phyloP scores from a whole-genome alignment of 805 yeast species.

The Kuraishia piskuri region DNA sequence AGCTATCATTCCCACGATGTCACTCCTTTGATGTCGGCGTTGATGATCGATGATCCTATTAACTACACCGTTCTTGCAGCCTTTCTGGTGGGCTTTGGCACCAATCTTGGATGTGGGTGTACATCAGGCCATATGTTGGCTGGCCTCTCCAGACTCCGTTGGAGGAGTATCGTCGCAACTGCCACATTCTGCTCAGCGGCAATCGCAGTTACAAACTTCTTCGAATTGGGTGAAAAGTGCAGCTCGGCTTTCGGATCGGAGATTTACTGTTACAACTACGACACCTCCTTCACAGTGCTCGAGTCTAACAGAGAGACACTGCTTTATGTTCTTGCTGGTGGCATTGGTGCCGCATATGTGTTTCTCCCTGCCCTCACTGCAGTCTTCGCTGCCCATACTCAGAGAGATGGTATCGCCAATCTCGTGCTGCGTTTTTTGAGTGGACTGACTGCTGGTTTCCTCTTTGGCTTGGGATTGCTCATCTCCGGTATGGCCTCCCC shows the following conservation, averaged over 20 bases:
- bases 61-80: conserved; percentile 23
- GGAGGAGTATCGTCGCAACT: conserved; percentile 38
- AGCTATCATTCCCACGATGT: background rate
- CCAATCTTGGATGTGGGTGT: conserved; percentile 40
- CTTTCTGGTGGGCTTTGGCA: conserved; percentile 36
- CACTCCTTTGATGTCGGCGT: background rate
- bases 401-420: background rate
- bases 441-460: conserved; percentile 19
- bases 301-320: conserved; percentile 9
- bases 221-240: conserved; percentile 4
- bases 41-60: background rate
- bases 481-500: conserved; percentile 39
- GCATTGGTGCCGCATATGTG: conserved; percentile 13
- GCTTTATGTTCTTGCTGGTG: conserved; percentile 6
- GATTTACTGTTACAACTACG: conserved; percentile 12
- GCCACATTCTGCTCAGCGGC: conserved; percentile 27
- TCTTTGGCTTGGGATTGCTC: conserved; percentile 37
- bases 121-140: conserved; percentile 48
- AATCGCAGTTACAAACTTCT: conserved; percentile 12
- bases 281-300: conserved; percentile 10
- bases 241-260: background rate
- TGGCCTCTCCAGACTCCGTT: conserved; percentile 37
- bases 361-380: conserved; percentile 16
- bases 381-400: background rate
- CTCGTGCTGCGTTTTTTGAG: conserved; percentile 6